Base-by-base conservation (phyloP, 306 rosid species). In the Prosopis cineraria region DNA sequence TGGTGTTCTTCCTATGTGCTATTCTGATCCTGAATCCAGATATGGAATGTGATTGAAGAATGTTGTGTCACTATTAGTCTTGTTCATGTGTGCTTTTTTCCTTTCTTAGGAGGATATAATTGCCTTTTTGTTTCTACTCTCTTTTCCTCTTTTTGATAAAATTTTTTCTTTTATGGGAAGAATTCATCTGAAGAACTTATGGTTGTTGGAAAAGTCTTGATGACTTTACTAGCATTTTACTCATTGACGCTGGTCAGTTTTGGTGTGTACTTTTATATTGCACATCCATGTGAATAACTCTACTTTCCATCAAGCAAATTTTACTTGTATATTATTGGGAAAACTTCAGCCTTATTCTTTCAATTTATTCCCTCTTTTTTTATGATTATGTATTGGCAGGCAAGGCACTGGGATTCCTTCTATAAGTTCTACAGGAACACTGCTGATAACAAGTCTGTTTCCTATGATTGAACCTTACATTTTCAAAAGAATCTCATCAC, bases 371-470 rank as follows among this genome's bases (percentile, higher is more conserved):
- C 60, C 74, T 76, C 74, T 72, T 53, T 33, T 33, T 33, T 68
- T 79, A 8, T 62, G 16, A 67, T 73, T 77, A 48, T 83, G 67
- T 72, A 36, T 83, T 82, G 82, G 90, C 93, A 94, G 97, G 91
- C 90, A 24, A 87, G 77, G 75, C 98, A 94, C 55, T 94, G 97
- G 98, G 95, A 94, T 87, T 80, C 89, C 74, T 94, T 94, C 88
- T 94, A 92, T 82, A 65, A 80, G 53, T 94, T 94, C 83, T 92
- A 92, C 88, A 82, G 92, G 86, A 90, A 83, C 90, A 94, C 98
- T 43, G 87, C 97, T 3, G 91, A 94, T 78, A 90, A 94, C 92
- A 94, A 92, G 98, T 94, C 81, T 25, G 89, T 82, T 76, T 68
- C 75, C 68, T 63, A 39, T 45, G 58, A 60, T 72, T 76, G 33